phyloP scores from a whole-genome alignment of 2,329 filamentous ascomycete genomes.

The Cytospora piceae region DNA sequence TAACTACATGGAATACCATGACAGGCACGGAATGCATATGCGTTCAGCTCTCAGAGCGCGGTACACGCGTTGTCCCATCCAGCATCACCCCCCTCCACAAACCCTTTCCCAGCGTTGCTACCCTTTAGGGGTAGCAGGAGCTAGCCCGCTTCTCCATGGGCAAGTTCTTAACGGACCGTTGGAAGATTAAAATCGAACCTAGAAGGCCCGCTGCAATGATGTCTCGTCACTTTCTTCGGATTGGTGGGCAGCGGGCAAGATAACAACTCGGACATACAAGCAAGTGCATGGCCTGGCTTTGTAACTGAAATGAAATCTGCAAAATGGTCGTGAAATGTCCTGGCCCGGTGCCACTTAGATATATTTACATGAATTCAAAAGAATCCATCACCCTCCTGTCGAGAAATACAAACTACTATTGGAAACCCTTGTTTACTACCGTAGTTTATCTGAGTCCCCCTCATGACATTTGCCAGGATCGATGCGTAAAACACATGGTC shows the following conservation, averaged over 20 bases:
- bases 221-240: conserved; percentile 39
- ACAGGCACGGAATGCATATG: conserved; percentile 24
- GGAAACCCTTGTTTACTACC: too few species aligned
- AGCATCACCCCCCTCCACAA: conserved; percentile 17
- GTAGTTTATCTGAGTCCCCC: background rate
- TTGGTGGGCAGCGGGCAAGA: conserved; percentile 47
- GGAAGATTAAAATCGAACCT: conserved; percentile 59
- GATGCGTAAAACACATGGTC: background rate
- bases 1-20: conserved; percentile 21
- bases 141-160: conserved; percentile 65
- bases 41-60: conserved; percentile 18
- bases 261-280: conserved; percentile 41
- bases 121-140: conserved; percentile 71
- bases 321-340: background rate
- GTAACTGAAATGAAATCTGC: background rate
- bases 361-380: background rate
- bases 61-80: conserved; percentile 16
- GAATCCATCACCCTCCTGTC: background rate
- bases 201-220: conserved; percentile 45
- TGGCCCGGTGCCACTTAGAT: background rate
- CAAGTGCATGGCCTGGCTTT: background rate
- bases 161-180: conserved; percentile 81
- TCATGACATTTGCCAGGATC: background rate
- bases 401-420: background rate
- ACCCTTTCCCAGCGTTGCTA: conserved; percentile 68